Evolutionary conservation across 2,329 filamentous ascomycete species (phyloP).

Genomic region (Paecilomyces fulvus): DNA sequence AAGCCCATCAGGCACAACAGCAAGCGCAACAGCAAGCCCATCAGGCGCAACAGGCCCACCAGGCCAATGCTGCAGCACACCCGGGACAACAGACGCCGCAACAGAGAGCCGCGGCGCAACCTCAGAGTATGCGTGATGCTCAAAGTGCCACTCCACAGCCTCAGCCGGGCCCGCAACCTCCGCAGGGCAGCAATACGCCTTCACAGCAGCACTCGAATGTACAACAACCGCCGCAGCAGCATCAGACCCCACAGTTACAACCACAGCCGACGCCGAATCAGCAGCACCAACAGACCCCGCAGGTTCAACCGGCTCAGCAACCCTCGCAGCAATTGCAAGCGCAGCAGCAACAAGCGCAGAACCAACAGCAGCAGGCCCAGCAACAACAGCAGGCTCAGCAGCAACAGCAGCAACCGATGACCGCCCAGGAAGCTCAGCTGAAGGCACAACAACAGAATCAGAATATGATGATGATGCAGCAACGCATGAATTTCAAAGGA

Average conservation of each 20-base stretch:
- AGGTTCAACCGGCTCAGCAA: slow-evolving; percentile 28
- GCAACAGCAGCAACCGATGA: slow-evolving; percentile 30
- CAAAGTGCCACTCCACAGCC: slow-evolving; percentile 36
- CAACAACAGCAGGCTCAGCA: slow-evolving; percentile 23
- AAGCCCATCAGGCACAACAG: slow-evolving; percentile 23
- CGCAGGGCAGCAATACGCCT: slow-evolving; percentile 31
- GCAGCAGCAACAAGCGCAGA: slow-evolving; percentile 18
- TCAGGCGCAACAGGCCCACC: slow-evolving; percentile 14
- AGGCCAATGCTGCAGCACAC: slow-evolving; percentile 26
- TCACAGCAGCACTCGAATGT: slow-evolving; percentile 25
- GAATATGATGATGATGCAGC: slow-evolving; percentile 31
- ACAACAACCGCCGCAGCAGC: slow-evolving; percentile 25
- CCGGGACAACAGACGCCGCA: slow-evolving; percentile 33
- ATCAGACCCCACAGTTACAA: slow-evolving; percentile 23
- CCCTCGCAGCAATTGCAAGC: slow-evolving; percentile 22
- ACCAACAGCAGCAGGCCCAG: slow-evolving; percentile 24
- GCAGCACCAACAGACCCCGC: slow-evolving; percentile 29
- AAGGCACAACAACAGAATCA: slow-evolving; percentile 33
- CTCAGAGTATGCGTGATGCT: slow-evolving; percentile 34
- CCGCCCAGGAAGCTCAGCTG: slow-evolving; percentile 30
- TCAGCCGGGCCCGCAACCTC: slow-evolving; percentile 31
- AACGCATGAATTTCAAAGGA: slow-evolving; percentile 30
- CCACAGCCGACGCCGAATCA: slow-evolving; percentile 28
- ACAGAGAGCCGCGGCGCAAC: slow-evolving; percentile 32
- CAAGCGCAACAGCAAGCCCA: slow-evolving; percentile 18